phyloP scores from a whole-genome alignment of 257 asterid genomes.

The Sherardia arvensis region DNA sequence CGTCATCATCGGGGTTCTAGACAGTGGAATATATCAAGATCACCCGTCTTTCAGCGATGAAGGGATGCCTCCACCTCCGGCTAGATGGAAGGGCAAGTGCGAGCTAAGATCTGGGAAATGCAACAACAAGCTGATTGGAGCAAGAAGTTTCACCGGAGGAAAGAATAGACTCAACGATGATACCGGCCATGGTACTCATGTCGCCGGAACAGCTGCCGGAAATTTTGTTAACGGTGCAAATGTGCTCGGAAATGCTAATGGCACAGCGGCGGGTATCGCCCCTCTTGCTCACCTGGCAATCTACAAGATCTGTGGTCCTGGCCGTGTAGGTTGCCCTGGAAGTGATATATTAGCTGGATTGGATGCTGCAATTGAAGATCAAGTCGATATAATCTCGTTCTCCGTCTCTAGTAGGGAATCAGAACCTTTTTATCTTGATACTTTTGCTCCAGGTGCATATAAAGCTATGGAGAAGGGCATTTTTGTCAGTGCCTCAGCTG shows the following conservation, averaged over 20 bases:
- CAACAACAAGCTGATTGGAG: constrained; percentile 8
- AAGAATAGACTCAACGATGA: not conserved
- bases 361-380: not conserved
- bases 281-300: constrained; percentile 10
- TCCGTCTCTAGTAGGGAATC: not conserved
- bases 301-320: not conserved
- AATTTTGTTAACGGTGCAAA: not conserved
- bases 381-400: not conserved
- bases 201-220: constrained; percentile 7
- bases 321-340: not conserved
- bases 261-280: constrained; percentile 6
- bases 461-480: constrained; percentile 7
- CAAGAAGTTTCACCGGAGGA: not conserved
- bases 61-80: constrained; percentile 4
- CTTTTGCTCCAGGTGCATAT: not conserved
- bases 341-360: not conserved
- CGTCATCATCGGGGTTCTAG: constrained; percentile 2
- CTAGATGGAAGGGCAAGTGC: constrained; percentile 7
- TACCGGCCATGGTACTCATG: not conserved
- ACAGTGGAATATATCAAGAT: not conserved
- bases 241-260: constrained; percentile 8
- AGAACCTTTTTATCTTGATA: not conserved
- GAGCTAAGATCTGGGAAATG: not conserved
- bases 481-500: constrained; percentile 10
- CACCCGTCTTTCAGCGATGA: constrained; percentile 3